Base-by-base conservation (phyloP, 2,329 filamentous ascomycete species). In the Leptosphaerulina australis region DNA sequence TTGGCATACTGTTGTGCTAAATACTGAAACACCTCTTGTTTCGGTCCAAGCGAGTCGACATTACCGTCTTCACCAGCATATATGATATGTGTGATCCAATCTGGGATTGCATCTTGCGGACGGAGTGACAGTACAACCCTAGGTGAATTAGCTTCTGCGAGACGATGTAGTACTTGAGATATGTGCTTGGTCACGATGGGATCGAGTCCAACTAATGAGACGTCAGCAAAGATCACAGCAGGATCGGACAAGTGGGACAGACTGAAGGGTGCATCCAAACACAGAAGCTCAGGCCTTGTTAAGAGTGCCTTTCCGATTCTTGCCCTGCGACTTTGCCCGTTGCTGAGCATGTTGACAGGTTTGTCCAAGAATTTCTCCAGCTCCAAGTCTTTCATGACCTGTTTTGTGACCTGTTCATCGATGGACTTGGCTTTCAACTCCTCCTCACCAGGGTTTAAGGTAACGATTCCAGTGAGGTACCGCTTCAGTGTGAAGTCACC, bases 251-350 rank as follows among this genome's bases (percentile, higher is more conserved):
- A n/a, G 14, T 17, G n/a, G 36, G 7, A 63, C 77, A 66, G 68
- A 83, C 79, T 96, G 67, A 97, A 97, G 1, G 94, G 93, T 63
- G 96, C 93, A 73, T 99, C 94, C 2, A 72, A 56, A 43, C 97
- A 79, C 53, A 99, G 69, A 9, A 96, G 81, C 71, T 95, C 88
- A 0, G 94, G 94, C 43, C 82, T 81, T 5, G 80, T 85, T 50
- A 97, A 79, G 40, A 99, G 75, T 0, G 92, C 91, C 62, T 91
- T 89, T 2, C 91, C 94, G 60, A 99, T 96, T 55, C 90, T 84
- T 6, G 93, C 89, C 45, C 94, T 80, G 56, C 93, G 81, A 5
- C 89, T 93, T 74, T 99, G 94, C 0, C 94, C 94, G 72, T 97
- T 97, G 69, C 91, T 97, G 45, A 99, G 75, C 69, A 94, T 96